A percentile compares a stretch with the other conserved stretches of the same genome.
Evolutionary conservation across 768 basidiomycete genomes (phyloP).

Genomic region (Suillus subaureus): DNA sequence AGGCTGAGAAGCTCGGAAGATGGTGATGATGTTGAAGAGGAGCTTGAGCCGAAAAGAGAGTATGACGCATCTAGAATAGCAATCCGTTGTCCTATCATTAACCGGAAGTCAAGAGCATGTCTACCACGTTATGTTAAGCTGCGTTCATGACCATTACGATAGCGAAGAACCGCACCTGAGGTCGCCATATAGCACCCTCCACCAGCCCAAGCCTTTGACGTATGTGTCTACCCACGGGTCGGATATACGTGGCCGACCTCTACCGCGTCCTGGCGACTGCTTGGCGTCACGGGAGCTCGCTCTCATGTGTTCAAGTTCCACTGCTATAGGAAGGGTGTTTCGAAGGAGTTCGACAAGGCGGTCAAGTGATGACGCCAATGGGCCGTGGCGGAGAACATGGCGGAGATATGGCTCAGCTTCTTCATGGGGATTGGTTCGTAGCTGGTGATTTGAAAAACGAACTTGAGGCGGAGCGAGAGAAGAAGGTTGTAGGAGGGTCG

Average conservation of each 20-base stretch:
- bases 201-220: too few species aligned
- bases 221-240: too few species aligned
- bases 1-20: slow-evolving; percentile 38
- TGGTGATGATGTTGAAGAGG: background rate
- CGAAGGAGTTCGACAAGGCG: slow-evolving; percentile 69
- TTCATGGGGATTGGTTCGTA: slow-evolving; percentile 69
- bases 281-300: too few species aligned
- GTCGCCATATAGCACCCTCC: too few species aligned
- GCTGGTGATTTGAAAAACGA: slow-evolving; percentile 30
- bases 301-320: slow-evolving; percentile 54
- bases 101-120: slow-evolving; percentile 79
- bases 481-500: slow-evolving; percentile 13
- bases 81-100: slow-evolving; percentile 67
- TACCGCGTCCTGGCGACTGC: too few species aligned
- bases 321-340: slow-evolving; percentile 76
- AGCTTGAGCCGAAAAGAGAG: slow-evolving; percentile 44
- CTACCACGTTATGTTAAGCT: slow-evolving; percentile 33
- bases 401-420: slow-evolving; percentile 78
- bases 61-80: slow-evolving; percentile 76
- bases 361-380: slow-evolving; percentile 65
- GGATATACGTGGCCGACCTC: too few species aligned
- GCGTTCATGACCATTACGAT: background rate
- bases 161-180: slow-evolving; percentile 46
- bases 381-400: slow-evolving; percentile 67
- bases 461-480: slow-evolving; percentile 31